Evolutionary conservation across 164 flowering plant species (phyloP), one percentile per base, ranked within the genome.

Genomic region (Dillenia suffruticosa): DNA sequence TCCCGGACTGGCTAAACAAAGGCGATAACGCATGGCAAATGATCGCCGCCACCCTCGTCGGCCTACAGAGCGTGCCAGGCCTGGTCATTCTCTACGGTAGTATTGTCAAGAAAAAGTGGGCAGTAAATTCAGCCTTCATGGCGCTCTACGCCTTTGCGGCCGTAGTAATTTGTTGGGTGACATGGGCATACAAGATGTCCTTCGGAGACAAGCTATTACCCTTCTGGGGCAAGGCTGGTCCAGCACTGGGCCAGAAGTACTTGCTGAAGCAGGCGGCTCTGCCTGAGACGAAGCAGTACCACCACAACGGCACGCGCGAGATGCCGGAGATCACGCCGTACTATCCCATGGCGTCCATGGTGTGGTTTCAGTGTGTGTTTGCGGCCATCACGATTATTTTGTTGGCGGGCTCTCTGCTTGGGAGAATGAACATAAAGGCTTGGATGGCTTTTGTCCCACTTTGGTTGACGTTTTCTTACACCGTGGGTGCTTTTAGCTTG

Each of bases 21-120:
- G 70, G 70, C n/a, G 70, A 67, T 60, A 67, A 67, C 59, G 70
- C 70, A 46, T 67, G 70, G 70, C 70, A 67, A n/a, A 59, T 67
- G 64, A 67, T 24, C 32, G 62, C 72, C 19, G 67, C 72, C 57
- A 63, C 72, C 12, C 63, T 68, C 15, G 72, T 68, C 13, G 72
- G 67, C 24, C 63, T 68, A 32, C 72, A 68, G 44, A 63, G 67
- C 67, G 58, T 68, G 24, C 72, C 72, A 17, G 72, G 72, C 10
- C 67, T 68, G 7, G 72, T 68, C 24, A 68, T 68, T 62, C 66
- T 63, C 2, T 63, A 63, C 52, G 66, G 66, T 19, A 56, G 66
- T 59, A 44, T 63, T 13, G 66, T 63, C 15, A 63, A 63, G 59
- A 63, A 63, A 52, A 63, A 63, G 12, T 63, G 66, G 66, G 66